Conservation (phyloP, 1,284 basidiomycete genomes). For the Puccinia coronata region DNA sequence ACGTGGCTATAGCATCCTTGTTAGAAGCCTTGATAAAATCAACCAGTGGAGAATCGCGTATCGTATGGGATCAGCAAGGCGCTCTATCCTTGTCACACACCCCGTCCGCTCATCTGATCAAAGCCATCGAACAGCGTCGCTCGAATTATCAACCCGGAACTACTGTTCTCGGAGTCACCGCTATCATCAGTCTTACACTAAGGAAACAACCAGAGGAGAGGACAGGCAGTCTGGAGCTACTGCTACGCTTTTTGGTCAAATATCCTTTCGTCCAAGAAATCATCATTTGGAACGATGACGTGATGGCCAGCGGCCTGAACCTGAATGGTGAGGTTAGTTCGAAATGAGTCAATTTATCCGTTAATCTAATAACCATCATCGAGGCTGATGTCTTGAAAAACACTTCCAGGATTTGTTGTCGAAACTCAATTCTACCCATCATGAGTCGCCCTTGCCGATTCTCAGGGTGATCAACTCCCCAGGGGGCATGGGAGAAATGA, state of each 20-base stretch:
- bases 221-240: background rate
- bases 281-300: slow-evolving; percentile 40
- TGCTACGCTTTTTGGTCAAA: slow-evolving; percentile 15
- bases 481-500: slow-evolving; percentile 23
- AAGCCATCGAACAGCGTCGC: slow-evolving; percentile 2
- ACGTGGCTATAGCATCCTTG: background rate
- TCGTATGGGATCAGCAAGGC: background rate
- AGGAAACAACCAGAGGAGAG: background rate
- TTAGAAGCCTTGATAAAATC: background rate
- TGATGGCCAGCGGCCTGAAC: background rate
- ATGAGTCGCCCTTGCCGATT: background rate
- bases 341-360: background rate
- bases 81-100: background rate
- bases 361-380: background rate
- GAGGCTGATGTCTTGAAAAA: background rate
- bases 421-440: background rate
- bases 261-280: slow-evolving; percentile 33
- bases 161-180: slow-evolving; percentile 1
- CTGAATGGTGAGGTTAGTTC: slow-evolving; percentile 25
- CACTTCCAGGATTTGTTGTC: slow-evolving; percentile 21
- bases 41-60: background rate
- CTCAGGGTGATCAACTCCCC: slow-evolving; percentile 23
- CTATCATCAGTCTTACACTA: background rate
- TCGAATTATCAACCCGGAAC: slow-evolving; percentile 12
- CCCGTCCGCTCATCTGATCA: background rate